Conservation (phyloP, 345 rosid genomes). For the Euphorbia tirucalli region DNA sequence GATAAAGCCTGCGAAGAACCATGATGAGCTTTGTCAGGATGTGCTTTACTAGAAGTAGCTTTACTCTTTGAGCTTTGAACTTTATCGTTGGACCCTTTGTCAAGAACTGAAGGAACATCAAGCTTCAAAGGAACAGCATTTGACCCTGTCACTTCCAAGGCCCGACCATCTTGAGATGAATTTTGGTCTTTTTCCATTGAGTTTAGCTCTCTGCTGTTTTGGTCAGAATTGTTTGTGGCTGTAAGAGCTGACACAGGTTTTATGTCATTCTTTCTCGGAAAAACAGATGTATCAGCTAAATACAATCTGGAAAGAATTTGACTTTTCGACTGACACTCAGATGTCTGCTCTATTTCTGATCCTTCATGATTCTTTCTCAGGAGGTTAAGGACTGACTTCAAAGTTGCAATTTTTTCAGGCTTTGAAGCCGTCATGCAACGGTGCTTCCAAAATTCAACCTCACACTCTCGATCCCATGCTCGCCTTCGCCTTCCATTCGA, state of each 20-base stretch:
- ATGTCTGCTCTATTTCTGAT: slow-evolving; percentile 29
- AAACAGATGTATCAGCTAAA: slow-evolving; percentile 93
- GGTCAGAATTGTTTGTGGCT: slow-evolving; percentile 38
- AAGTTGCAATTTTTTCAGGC: slow-evolving; percentile 91
- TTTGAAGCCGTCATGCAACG: slow-evolving; percentile 71
- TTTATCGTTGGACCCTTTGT: slow-evolving; percentile 44
- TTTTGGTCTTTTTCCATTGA: slow-evolving; percentile 32
- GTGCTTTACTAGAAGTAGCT: slow-evolving; percentile 34
- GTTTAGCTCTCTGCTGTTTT: slow-evolving; percentile 25
- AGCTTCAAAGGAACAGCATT: slow-evolving; percentile 40
- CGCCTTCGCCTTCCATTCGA: slow-evolving; percentile 80
- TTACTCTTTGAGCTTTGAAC: slow-evolving; percentile 38
- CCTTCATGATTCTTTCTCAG: slow-evolving; percentile 56
- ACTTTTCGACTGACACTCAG: slow-evolving; percentile 50
- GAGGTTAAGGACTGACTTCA: slow-evolving; percentile 80
- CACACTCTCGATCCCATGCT: slow-evolving; percentile 97
- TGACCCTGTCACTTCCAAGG: slow-evolving; percentile 36
- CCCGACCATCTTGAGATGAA: slow-evolving; percentile 29
- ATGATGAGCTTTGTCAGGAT: slow-evolving; percentile 32
- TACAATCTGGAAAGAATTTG: slow-evolving; percentile 89
- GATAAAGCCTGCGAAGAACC: slow-evolving; percentile 21
- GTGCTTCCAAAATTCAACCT: slow-evolving; percentile 98
- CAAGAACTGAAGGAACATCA: slow-evolving; percentile 30
- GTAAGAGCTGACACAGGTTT: slow-evolving; percentile 65
- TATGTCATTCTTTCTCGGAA: slow-evolving; percentile 82